Conservation (phyloP, 305 asterid genomes). For the Rubia balearica region DNA sequence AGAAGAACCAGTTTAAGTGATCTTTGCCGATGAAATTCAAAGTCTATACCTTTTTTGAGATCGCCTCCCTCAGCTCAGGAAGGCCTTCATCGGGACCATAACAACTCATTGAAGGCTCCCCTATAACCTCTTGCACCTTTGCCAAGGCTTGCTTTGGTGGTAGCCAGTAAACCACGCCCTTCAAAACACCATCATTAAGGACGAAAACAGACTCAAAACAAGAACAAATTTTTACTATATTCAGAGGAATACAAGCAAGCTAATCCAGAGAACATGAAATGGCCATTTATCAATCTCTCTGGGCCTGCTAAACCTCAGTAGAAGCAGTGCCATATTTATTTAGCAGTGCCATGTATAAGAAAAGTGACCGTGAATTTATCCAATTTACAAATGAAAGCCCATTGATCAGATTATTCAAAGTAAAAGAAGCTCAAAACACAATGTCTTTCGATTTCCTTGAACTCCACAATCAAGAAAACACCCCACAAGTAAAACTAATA, state of each 20-base stretch:
- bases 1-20: neutral
- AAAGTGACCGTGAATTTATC: neutral
- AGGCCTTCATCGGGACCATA: conserved; percentile 97
- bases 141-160: conserved; percentile 82
- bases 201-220: conserved; percentile 5
- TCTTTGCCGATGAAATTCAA: neutral
- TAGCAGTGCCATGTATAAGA: neutral
- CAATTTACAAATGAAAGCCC: neutral
- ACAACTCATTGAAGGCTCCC: conserved; percentile 81
- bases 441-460: conserved; percentile 31
- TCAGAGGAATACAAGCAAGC: neutral
- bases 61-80: conserved; percentile 86
- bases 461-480: conserved; percentile 24
- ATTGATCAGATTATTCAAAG: neutral
- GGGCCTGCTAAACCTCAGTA: neutral
- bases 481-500: neutral
- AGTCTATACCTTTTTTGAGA: conserved; percentile 50
- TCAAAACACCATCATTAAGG: conserved; percentile 14
- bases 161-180: conserved; percentile 98
- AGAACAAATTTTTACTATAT: neutral
- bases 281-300: neutral
- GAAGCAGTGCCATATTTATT: neutral
- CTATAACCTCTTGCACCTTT: conserved; percentile 57
- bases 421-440: conserved; percentile 11
- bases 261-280: neutral